These are phyloP conservation scores for Metschnikowia aberdeeniae DNA, from an alignment of 805 yeast species.

Conservation along the genomic window DNA sequence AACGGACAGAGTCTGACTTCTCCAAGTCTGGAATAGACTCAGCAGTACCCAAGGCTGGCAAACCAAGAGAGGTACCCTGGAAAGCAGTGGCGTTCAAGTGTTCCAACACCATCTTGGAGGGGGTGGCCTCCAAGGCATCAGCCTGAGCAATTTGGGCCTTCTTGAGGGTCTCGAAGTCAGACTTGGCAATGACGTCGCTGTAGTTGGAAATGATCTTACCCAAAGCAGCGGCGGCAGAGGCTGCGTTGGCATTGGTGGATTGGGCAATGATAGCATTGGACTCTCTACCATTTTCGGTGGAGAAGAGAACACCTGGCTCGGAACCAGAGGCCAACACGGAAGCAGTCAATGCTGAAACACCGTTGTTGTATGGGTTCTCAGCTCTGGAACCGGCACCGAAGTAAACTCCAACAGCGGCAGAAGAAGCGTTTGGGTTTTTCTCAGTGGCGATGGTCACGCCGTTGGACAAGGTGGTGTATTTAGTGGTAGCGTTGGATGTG, in stretches of 20 bases:
- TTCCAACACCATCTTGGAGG: slow-evolving; percentile 58
- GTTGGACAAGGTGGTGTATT: slow-evolving; percentile 66
- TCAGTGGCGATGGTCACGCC: slow-evolving; percentile 75
- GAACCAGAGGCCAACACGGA: slow-evolving; percentile 42
- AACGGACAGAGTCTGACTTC: slow-evolving; percentile 52
- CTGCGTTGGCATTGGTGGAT: slow-evolving; percentile 46
- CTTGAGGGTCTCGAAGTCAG: slow-evolving; percentile 47
- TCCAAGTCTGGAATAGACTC: slow-evolving; percentile 61
- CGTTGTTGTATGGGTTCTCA: slow-evolving; percentile 78
- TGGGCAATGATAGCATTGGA: slow-evolving; percentile 58
- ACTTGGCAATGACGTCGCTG: slow-evolving; percentile 36
- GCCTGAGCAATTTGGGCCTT: slow-evolving; percentile 44
- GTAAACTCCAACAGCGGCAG: slow-evolving; percentile 66
- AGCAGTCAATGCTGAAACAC: slow-evolving; percentile 66
- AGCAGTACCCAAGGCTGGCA: slow-evolving; percentile 72
- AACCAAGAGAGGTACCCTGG: slow-evolving; percentile 78
- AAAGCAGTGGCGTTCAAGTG: slow-evolving; percentile 80
- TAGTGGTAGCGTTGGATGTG: slow-evolving; percentile 54
- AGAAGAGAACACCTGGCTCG: slow-evolving; percentile 53
- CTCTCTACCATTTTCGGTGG: slow-evolving; percentile 58
- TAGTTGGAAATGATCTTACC: slow-evolving; percentile 41
- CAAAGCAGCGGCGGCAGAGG: slow-evolving; percentile 51
- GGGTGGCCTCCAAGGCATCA: slow-evolving; percentile 51
- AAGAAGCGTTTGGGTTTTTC: slow-evolving; percentile 48
- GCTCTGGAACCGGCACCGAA: slow-evolving; percentile 75